A percentile compares a stretch with the other conserved stretches of the same genome.
These are phyloP conservation scores for Lentinula sp. DNA, from an alignment of 768 basidiomycete species.

Conservation along the genomic window DNA sequence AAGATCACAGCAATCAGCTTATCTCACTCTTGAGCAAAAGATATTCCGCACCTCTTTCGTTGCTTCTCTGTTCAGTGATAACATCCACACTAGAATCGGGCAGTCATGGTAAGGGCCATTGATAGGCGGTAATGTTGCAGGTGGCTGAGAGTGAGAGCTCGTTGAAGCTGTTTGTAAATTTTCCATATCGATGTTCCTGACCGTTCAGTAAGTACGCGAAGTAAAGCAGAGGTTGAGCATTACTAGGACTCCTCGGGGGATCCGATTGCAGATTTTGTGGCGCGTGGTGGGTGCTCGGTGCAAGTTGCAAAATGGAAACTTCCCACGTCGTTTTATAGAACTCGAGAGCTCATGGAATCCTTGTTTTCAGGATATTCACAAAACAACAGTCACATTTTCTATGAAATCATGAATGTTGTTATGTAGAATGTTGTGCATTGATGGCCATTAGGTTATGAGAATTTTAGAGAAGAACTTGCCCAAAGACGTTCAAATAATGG, in stretches of 20 bases:
- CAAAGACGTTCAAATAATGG: no score
- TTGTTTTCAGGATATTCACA: no score
- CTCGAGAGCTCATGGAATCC: neutral
- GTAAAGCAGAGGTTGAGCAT: neutral
- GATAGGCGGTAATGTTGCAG: neutral
- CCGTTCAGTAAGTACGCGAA: neutral
- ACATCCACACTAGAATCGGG: constrained; percentile 77
- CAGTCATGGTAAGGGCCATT: constrained; percentile 31
- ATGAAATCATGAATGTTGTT: no score
- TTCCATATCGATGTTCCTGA: neutral
- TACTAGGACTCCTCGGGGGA: neutral
- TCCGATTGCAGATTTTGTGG: neutral
- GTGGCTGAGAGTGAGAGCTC: neutral
- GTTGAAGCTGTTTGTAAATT: neutral
- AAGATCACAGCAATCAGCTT: neutral
- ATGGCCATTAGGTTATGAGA: no score
- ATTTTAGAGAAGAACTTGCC: no score
- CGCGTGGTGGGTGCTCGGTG: neutral
- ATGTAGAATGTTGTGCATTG: no score
- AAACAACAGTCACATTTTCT: no score
- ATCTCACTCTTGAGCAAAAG: neutral
- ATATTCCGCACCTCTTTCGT: constrained; percentile 46
- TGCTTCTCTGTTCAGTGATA: constrained; percentile 71
- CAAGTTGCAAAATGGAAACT: neutral
- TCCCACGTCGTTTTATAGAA: neutral